These are phyloP conservation scores for Ramaria rubella DNA, from an alignment of 768 basidiomycete species.

Conservation along the genomic window DNA sequence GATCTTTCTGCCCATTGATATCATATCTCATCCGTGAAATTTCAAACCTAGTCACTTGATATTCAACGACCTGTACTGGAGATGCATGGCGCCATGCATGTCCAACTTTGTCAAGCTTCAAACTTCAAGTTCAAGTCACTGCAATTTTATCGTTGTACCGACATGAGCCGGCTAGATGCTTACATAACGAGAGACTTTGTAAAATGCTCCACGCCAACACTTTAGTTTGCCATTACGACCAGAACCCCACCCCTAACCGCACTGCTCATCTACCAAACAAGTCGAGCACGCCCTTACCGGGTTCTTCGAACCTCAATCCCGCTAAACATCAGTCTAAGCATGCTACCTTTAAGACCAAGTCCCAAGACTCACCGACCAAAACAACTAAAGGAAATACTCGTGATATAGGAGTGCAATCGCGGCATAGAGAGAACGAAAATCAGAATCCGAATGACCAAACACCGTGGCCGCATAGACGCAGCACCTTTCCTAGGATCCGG, in stretches of 20 bases:
- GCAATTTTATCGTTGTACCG: too few relatives aligned
- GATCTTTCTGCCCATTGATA: too few relatives aligned
- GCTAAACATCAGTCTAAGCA: background rate
- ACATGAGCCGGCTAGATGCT: too few relatives aligned
- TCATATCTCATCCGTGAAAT: too few relatives aligned
- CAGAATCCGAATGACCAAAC: background rate
- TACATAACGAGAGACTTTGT: too few relatives aligned
- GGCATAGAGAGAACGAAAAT: background rate
- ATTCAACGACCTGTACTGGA: too few relatives aligned
- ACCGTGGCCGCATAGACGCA: constrained; percentile 24
- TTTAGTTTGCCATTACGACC: constrained; percentile 4
- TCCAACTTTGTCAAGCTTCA: too few relatives aligned
- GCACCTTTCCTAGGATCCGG: background rate
- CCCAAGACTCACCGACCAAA: background rate
- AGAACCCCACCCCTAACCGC: background rate
- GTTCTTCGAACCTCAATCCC: background rate
- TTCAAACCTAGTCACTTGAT: too few relatives aligned
- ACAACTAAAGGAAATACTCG: background rate
- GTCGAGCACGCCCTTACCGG: background rate
- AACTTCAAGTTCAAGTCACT: too few relatives aligned
- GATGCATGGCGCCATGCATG: too few relatives aligned
- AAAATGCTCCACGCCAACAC: constrained; percentile 11
- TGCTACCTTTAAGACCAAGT: too few relatives aligned
- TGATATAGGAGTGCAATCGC: background rate
- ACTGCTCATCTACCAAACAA: background rate